Conservation (phyloP, 2,329 filamentous ascomycete genomes). For the Phyllosticta citriasiana region DNA sequence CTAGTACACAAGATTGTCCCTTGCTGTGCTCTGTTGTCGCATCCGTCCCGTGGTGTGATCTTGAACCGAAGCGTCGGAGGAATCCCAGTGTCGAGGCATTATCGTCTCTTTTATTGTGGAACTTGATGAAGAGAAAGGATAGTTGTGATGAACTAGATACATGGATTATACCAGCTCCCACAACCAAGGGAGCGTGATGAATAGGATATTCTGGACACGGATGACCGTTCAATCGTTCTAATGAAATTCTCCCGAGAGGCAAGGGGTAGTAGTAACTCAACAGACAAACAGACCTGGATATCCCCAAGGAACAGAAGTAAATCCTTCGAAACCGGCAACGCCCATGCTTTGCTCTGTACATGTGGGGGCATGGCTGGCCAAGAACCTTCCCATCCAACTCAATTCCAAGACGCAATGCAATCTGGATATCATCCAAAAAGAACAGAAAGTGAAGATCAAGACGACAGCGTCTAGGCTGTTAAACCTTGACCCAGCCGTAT, state of each 20-base stretch:
- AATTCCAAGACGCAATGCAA: background rate
- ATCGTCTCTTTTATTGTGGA: background rate
- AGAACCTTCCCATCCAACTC: background rate
- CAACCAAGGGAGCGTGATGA: background rate
- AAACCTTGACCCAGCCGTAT: constrained; percentile 8
- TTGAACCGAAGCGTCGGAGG: no score
- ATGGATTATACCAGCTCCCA: background rate
- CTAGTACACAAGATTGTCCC: background rate
- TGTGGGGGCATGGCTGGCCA: background rate
- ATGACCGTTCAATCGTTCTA: background rate
- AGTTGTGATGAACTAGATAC: background rate
- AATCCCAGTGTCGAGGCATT: no score
- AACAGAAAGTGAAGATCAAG: background rate
- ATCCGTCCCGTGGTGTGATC: no score
- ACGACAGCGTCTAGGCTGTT: background rate
- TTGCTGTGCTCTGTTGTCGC: background rate
- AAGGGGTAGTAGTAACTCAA: background rate
- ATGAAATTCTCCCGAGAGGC: background rate
- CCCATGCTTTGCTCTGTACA: background rate
- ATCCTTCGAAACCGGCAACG: background rate
- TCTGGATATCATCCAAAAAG: background rate
- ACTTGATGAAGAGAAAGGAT: background rate
- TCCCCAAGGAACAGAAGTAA: background rate
- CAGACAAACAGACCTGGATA: background rate
- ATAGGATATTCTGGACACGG: background rate